phyloP scores from a whole-genome alignment of 108 stramenopile species.

The Cyclostephanos invisitatus region DNA sequence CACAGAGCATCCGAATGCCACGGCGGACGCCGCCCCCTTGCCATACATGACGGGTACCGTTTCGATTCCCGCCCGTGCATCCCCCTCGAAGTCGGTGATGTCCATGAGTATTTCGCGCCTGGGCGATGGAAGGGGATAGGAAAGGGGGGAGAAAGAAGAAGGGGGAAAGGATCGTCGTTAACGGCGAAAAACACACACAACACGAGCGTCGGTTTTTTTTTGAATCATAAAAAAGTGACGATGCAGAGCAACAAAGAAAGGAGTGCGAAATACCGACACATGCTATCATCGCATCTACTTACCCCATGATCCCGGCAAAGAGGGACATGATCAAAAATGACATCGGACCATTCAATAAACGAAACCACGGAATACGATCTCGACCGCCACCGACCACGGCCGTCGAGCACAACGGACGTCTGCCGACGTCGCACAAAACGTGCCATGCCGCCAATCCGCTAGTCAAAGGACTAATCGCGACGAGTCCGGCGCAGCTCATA shows the following conservation, averaged over 20 bases:
- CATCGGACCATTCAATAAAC: slow-evolving; percentile 24
- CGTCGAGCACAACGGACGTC: not conserved
- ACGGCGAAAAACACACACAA: no score
- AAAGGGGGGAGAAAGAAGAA: no score
- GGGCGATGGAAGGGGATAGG: no score
- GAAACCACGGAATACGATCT: slow-evolving; percentile 8
- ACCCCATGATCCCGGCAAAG: slow-evolving; percentile 49
- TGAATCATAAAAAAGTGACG: no score
- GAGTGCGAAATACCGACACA: no score
- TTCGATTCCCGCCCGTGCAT: slow-evolving; percentile 47
- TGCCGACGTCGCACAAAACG: slow-evolving; percentile 16
- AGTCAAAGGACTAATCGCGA: slow-evolving; percentile 64
- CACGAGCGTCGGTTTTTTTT: no score
- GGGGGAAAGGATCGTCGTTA: no score
- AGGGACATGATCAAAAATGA: slow-evolving; percentile 29
- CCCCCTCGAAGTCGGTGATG: slow-evolving; percentile 60
- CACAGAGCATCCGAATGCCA: slow-evolving; percentile 37
- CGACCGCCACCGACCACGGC: not conserved
- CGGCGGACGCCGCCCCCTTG: slow-evolving; percentile 40
- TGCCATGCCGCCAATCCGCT: slow-evolving; percentile 52
- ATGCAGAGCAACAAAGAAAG: no score
- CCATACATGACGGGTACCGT: slow-evolving; percentile 77
- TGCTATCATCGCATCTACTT: not conserved
- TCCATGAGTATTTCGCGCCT: slow-evolving; percentile 81
- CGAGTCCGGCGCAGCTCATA: slow-evolving; percentile 65